A percentile compares a stretch with the other conserved stretches of the same genome.
These are phyloP conservation scores for Gracilaria domingensis DNA, from an alignment of 23 red algal genomes.

Conservation along the genomic window DNA sequence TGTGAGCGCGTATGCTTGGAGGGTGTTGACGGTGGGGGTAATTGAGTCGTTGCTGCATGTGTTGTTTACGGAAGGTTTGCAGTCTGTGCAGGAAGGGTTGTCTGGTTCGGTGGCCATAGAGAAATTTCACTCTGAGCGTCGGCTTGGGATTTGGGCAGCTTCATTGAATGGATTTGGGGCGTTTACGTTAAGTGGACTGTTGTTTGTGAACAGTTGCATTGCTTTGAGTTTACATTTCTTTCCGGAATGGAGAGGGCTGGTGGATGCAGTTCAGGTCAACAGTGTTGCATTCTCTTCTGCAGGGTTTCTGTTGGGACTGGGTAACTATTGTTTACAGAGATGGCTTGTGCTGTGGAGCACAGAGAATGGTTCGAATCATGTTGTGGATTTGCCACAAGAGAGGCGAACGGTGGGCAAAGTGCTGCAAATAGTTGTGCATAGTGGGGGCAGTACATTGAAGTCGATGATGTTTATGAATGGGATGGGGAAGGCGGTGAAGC, in stretches of 20 bases:
- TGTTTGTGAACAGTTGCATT: neutral
- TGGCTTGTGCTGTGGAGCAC: constrained; percentile 2
- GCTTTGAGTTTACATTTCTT: neutral
- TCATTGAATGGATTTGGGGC: constrained; percentile 1
- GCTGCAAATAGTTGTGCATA: constrained; percentile 4
- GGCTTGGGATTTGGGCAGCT: neutral
- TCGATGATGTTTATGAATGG: constrained; percentile 5
- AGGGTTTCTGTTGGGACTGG: constrained; percentile 3
- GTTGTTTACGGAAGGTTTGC: neutral
- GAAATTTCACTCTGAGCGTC: neutral
- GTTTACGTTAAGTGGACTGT: constrained; percentile 4
- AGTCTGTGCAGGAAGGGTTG: constrained; percentile 3
- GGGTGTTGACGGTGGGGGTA: constrained; percentile 2
- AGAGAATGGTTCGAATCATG: constrained; percentile 1
- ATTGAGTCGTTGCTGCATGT: constrained; percentile 4
- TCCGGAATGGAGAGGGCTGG: neutral
- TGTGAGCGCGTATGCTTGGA: neutral
- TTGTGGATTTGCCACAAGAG: constrained; percentile 1
- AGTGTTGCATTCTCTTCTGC: constrained; percentile 1
- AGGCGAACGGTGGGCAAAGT: neutral
- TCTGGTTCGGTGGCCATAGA: neutral
- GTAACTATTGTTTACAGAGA: constrained; percentile 1
- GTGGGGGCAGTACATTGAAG: neutral
- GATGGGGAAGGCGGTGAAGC: constrained; percentile 2
- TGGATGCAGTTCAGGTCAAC: neutral